Evolutionary conservation across 805 yeast genomes (phyloP).

Genomic region (Torulaspora indica): DNA sequence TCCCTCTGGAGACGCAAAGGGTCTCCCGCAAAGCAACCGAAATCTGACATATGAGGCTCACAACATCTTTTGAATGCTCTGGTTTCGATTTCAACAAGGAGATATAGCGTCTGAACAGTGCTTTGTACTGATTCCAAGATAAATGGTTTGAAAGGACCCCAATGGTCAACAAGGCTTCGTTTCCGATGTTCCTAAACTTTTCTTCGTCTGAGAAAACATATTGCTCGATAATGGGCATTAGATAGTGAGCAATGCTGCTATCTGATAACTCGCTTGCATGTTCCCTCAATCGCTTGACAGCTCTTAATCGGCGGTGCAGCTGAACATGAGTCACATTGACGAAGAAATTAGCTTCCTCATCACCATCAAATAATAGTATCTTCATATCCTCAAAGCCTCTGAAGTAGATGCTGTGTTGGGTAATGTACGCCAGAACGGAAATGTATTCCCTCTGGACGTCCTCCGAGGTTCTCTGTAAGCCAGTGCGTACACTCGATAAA

Average conservation of each 20-base stretch:
- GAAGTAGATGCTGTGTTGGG: constrained; percentile 42
- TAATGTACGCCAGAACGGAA: constrained; percentile 58
- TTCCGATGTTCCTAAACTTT: constrained; percentile 54
- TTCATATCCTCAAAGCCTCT: constrained; percentile 63
- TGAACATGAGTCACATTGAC: constrained; percentile 77
- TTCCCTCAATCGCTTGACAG: constrained; percentile 60
- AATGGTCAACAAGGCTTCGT: constrained; percentile 62
- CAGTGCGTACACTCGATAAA: constrained; percentile 61
- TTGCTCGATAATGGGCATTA: constrained; percentile 81
- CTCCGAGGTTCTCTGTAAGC: constrained; percentile 58
- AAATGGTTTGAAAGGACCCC: constrained; percentile 53
- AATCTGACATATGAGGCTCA: constrained; percentile 53
- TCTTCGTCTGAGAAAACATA: constrained; percentile 61
- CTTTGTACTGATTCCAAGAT: constrained; percentile 76
- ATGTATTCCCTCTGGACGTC: constrained; percentile 69
- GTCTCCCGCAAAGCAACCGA: constrained; percentile 47
- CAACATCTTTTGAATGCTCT: constrained; percentile 51
- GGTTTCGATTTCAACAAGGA: constrained; percentile 45
- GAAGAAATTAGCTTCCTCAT: constrained; percentile 81
- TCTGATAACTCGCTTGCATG: constrained; percentile 45
- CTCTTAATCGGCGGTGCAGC: constrained; percentile 77
- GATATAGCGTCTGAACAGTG: constrained; percentile 66
- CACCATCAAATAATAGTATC: constrained; percentile 55
- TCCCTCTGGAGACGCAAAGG: constrained; percentile 24
- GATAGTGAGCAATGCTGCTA: constrained; percentile 65